Percentiles rank a stretch among this genome's conserved stretches.
phyloP scores from a whole-genome alignment of 108 stramenopile species.

The Nannochloropsis salina region DNA sequence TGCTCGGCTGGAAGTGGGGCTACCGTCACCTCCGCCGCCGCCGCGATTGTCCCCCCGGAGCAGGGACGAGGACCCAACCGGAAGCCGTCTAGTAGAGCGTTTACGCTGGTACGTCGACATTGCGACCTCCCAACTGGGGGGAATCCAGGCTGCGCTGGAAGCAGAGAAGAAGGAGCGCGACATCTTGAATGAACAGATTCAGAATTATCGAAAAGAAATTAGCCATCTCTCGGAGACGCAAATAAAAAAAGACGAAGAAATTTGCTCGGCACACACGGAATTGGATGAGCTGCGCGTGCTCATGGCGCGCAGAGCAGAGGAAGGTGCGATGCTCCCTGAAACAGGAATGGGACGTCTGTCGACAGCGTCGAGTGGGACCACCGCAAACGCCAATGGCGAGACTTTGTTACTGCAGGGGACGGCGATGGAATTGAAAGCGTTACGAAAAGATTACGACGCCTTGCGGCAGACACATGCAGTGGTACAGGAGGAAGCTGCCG shows the following conservation, averaged over 20 bases:
- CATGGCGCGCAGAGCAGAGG: background rate
- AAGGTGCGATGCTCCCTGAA: background rate
- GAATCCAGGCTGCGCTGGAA: background rate
- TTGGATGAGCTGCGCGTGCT: background rate
- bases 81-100: background rate
- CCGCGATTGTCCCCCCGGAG: background rate
- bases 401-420: conserved; percentile 1
- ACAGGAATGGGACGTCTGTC: background rate
- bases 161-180: conserved; percentile 1
- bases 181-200: background rate
- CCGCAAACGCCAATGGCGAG: background rate
- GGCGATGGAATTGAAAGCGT: conserved; percentile 9
- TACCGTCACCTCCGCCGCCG: background rate
- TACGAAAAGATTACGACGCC: background rate
- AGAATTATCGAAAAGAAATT: background rate
- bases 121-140: background rate
- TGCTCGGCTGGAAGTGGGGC: background rate
- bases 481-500: background rate
- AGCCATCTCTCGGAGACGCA: background rate
- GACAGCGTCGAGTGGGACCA: background rate
- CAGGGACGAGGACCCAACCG: background rate
- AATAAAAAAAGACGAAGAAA: background rate
- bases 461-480: background rate
- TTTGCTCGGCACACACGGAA: background rate
- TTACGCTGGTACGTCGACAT: background rate